Conservation (phyloP, 2,329 filamentous ascomycete genomes). For the Cladosporium sp. region DNA sequence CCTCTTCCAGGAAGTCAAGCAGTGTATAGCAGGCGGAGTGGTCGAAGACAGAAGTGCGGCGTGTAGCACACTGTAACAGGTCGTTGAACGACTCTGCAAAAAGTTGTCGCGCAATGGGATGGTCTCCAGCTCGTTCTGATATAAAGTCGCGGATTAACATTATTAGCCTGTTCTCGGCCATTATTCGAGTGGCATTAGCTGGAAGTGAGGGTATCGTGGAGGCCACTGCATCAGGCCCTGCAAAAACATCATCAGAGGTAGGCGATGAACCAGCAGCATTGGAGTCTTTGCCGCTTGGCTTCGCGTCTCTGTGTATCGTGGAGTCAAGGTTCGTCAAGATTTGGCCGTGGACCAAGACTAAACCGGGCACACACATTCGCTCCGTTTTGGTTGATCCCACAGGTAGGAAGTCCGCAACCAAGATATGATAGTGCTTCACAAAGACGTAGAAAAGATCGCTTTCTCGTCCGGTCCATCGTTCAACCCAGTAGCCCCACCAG, state of each 20-base stretch:
- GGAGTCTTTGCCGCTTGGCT: slow-evolving; percentile 28
- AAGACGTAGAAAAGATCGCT: slow-evolving; percentile 92
- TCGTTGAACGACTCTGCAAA: slow-evolving; percentile 73
- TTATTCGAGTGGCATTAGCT: slow-evolving; percentile 68
- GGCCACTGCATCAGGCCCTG: slow-evolving; percentile 63
- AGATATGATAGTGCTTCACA: slow-evolving; percentile 78
- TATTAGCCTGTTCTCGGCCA: slow-evolving; percentile 85
- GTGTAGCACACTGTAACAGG: slow-evolving; percentile 69
- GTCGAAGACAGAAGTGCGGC: slow-evolving; percentile 74
- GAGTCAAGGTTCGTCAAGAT: slow-evolving; percentile 74
- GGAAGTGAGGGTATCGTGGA: slow-evolving; percentile 59
- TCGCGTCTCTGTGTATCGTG: slow-evolving; percentile 66
- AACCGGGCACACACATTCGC: slow-evolving; percentile 65
- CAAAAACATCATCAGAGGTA: slow-evolving; percentile 64
- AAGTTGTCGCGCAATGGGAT: slow-evolving; percentile 56
- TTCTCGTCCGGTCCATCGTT: slow-evolving; percentile 80
- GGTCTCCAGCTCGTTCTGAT: slow-evolving; percentile 55
- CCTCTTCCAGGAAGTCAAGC: slow-evolving; percentile 88
- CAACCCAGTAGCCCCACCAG: slow-evolving; percentile 82
- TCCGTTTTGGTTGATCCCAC: slow-evolving; percentile 49
- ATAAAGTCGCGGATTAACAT: slow-evolving; percentile 79
- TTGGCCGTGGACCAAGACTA: slow-evolving; percentile 78
- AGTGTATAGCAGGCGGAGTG: slow-evolving; percentile 81
- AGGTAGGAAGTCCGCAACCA: slow-evolving; percentile 61
- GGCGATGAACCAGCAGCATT: slow-evolving; percentile 39